phyloP scores from a whole-genome alignment of 2,329 filamentous ascomycete species.

The Penicillium capsulatum region DNA sequence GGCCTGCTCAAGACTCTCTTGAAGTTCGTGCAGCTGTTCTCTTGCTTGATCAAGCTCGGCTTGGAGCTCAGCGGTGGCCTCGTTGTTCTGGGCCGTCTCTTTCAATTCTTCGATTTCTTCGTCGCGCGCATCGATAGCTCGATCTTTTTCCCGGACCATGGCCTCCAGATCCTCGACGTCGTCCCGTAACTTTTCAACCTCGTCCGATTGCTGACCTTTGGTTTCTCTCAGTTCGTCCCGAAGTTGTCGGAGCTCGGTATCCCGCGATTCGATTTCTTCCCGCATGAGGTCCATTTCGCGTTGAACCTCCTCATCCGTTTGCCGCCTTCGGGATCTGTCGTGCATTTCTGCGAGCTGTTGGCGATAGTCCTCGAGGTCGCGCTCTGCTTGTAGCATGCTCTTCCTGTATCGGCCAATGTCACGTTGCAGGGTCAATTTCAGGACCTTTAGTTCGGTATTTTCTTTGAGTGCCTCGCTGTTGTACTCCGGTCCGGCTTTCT shows the following conservation, averaged over 20 bases:
- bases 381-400: conserved; percentile 73
- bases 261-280: conserved; percentile 49
- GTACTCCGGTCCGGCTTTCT: conserved; percentile 82
- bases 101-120: conserved; percentile 60
- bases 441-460: conserved; percentile 93
- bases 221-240: conserved; percentile 55
- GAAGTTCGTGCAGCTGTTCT: conserved; percentile 43
- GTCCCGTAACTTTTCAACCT: conserved; percentile 65
- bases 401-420: conserved; percentile 86
- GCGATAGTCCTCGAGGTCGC: conserved; percentile 77
- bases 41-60: conserved; percentile 46
- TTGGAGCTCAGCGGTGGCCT: conserved; percentile 46
- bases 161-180: conserved; percentile 72
- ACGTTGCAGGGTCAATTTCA: conserved; percentile 81
- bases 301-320: conserved; percentile 66
- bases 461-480: conserved; percentile 86
- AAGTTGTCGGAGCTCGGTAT: conserved; percentile 39
- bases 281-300: conserved; percentile 53
- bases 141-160: conserved; percentile 71
- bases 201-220: conserved; percentile 52
- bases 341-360: conserved; percentile 78
- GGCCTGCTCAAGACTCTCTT: conserved; percentile 39
- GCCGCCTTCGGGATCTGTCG: conserved; percentile 72
- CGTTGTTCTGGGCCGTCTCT: conserved; percentile 40
- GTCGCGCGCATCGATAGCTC: conserved; percentile 66